Base-by-base conservation (phyloP, 2,329 filamentous ascomycete species). In the Trichoderma pleuroti region DNA sequence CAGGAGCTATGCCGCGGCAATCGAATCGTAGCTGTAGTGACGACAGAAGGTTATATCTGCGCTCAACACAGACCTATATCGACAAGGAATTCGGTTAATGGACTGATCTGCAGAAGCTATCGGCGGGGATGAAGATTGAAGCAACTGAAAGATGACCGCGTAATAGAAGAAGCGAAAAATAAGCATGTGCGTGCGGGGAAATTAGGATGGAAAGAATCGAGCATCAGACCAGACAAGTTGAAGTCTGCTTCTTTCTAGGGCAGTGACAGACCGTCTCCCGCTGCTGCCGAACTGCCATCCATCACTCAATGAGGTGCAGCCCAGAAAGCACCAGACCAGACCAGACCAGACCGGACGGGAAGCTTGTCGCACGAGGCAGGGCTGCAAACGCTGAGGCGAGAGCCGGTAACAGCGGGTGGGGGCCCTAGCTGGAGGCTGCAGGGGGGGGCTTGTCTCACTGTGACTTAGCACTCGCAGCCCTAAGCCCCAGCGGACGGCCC, bases 321-420 rank as follows among this genome's bases (percentile, higher is more conserved):
- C 36, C 28, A 30, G 34, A 66, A 66, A 42, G 16, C 3, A 42
- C 16, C 39, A 42, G 36, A 39, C 36, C 16, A 39, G 36, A 39
- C 39, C 26, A 28, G 39, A 42, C 39, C 39, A 42, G 39, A 42
- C 39, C 16, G n/a, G 39, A 42, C 39, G 39, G 46, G 63, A 66
- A 66, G 63, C 63, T 36, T 57, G 69, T 68, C 52, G 52, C 68
- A 56, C 52, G 36, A 57, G 68, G 34, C 60, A 46, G 68, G 52
- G 49, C 68, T 65, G 60, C 60, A 59, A 70, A 39, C 67, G 61
- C 52, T 62, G 56, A 42, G 42, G 46, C 36, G 60, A 42, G 39
- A 59, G 66, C 60, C 66, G 70, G 67, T 30, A 66, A 49, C 71
- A 68, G 71, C 21, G 52, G 54, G 71, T 70, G 67, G 71, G 68